Evolutionary conservation across 371 early-diverging fungal species (phyloP), one percentile per base, ranked within the genome.

Genomic region (Capillidium rhysosporum): DNA sequence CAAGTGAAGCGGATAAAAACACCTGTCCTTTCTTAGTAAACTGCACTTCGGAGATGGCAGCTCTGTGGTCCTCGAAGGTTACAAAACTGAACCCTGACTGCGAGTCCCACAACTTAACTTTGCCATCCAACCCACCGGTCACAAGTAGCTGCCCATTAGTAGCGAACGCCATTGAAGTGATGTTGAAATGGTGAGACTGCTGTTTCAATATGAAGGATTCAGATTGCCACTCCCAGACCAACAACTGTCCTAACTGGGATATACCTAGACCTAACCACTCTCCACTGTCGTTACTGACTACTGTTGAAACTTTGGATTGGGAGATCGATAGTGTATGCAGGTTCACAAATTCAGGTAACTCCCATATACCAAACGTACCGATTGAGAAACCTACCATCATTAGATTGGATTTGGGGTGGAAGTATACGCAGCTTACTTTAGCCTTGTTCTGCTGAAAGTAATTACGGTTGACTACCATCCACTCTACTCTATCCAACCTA

Each of bases 171-270:
- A 94, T 62, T 29, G 81, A 72, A 60, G 77, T 84, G 82, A 93
- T 91, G 57, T 89, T 89, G 69, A 89, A 86, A 51, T 78, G 82
- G 57, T 98, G 98, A 9, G 96, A 96, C 66, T 98, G 98, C 63
- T 98, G 97, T 66, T 95, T 95, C 41, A 98, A 67, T 14, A 96
- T 85, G 60, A 94, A 96, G 0, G 93, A 84, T 63, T 98, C 98
- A 34, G 93, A 92, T 66, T 92, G 89, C 98, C 98, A 98, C 63
- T 98, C 98, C 98, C 98, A 98, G 1, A 98, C 96, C 41, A 95
- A 69, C 29, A 98, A 80, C 67, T 98, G 96, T 1, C 96, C 96
- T 9, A 92, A 72, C 58, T 77, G 76, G 20, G 88, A 71, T 30
- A 82, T 83, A 8, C 92, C 98, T 64, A 98, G 86, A 0, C 92